Base-by-base conservation (phyloP, 78 protist species). In the Bodo saltans region DNA sequence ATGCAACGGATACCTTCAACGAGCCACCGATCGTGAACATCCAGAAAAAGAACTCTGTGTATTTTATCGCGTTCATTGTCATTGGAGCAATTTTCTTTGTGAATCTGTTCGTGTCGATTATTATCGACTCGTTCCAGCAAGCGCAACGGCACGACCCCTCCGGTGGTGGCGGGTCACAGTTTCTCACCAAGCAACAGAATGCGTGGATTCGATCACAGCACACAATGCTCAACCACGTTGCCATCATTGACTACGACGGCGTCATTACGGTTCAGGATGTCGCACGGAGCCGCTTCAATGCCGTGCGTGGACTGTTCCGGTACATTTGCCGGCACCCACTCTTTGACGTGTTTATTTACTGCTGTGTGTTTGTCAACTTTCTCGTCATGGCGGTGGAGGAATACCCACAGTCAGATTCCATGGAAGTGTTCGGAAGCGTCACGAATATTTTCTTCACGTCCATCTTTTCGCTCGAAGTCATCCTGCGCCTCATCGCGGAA, bases 71-170 rank as follows among this genome's bases (percentile, higher is more conserved):
- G 30, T 82, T 76, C 70, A 76, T 83, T 23, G 53, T 74, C 21
- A 4, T 87, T 42, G 87, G 70, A 21, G 40, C 85, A 11, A 83
- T 83, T 82, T 82, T 81, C 39, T 0, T 76, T 11, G 39, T 83
- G 34, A 87, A 87, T 60, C 42, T 87, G 32, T 83, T 87, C 34
- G 72, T 83, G n/a, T 72, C 79, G 0, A 68, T 83, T 21, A 40
- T 79, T n/a, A 28, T 79, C 32, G 84, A 74, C 42, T 32, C 21
- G 30, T 79, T 67, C 38, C 8, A 68, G n/a, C 4, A 23, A 1
- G 74, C 70, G 3, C 1, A 17, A 12, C 74, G 28, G 11, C 2
- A 2, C 34, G 23, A 8, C 28, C 35, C 12, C n/a, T 33, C 26
- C n/a, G 8, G 12, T n/a, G n/a, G n/a, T n/a, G n/a, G n/a, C n/a